These are phyloP conservation scores for Phytophthora sansomeana DNA, from an alignment of 352 stramenopile species.

Conservation along the genomic window DNA sequence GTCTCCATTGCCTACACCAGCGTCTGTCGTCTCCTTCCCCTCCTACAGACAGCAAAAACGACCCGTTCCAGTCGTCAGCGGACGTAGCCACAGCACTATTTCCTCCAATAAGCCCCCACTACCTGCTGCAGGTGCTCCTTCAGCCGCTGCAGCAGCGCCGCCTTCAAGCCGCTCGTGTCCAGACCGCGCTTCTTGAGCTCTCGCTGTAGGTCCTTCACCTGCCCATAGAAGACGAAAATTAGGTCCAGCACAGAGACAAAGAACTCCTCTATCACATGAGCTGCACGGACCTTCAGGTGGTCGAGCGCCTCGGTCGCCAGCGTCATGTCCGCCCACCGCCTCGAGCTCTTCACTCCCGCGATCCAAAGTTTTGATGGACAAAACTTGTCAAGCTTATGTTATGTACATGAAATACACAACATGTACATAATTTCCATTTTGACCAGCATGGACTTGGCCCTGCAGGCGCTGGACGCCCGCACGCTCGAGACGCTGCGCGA, in stretches of 20 bases:
- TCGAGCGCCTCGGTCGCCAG: constrained; percentile 24
- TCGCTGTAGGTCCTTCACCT: constrained; percentile 67
- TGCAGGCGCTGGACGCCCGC: constrained; percentile 23
- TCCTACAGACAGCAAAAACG: not conserved
- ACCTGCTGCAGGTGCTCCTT: constrained; percentile 42
- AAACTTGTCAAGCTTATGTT: no score
- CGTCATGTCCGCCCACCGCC: constrained; percentile 13
- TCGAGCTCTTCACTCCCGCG: not conserved
- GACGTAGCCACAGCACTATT: not conserved
- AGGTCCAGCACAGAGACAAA: not conserved
- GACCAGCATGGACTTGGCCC: constrained; percentile 3
- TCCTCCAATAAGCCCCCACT: not conserved
- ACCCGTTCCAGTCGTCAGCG: no score
- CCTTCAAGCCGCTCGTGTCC: constrained; percentile 52
- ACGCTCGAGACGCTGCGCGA: constrained; percentile 19
- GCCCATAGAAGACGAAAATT: not conserved
- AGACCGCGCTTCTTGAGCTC: constrained; percentile 53
- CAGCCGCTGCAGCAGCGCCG: constrained; percentile 48
- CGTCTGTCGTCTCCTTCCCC: constrained; percentile 2
- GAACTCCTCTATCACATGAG: not conserved
- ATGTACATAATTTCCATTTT: not conserved
- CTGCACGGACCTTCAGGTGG: constrained; percentile 31
- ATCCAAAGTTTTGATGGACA: constrained; percentile 1
- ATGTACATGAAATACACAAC: not conserved
- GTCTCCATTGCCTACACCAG: not conserved